Evolutionary conservation across 1,284 basidiomycete species (phyloP).

Genomic region (Microbotryum violaceum): DNA sequence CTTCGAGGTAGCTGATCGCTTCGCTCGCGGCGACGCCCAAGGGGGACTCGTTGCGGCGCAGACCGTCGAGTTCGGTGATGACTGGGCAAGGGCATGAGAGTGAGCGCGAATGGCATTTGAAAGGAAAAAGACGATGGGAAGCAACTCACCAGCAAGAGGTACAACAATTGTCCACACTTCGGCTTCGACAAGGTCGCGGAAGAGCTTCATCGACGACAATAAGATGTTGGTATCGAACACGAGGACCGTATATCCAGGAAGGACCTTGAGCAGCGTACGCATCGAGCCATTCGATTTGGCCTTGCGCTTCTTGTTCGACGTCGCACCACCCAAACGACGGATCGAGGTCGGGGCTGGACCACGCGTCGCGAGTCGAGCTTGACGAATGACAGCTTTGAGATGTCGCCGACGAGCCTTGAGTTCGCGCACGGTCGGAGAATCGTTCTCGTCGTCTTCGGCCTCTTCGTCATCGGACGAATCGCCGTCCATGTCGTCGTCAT

Average conservation of each 20-base stretch:
- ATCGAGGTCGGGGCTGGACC: background rate
- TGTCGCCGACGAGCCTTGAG: slow-evolving; percentile 40
- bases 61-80: slow-evolving; percentile 90
- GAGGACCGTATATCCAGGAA: slow-evolving; percentile 80
- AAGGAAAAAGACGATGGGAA: too few relatives aligned
- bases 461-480: slow-evolving; percentile 31
- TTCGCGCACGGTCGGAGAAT: slow-evolving; percentile 18
- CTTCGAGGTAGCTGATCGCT: slow-evolving; percentile 66
- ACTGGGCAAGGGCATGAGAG: slow-evolving; percentile 44
- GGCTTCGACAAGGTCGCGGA: slow-evolving; percentile 69
- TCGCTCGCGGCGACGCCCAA: slow-evolving; percentile 49
- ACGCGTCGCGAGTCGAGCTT: slow-evolving; percentile 18
- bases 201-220: slow-evolving; percentile 64
- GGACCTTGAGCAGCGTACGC: slow-evolving; percentile 50
- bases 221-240: slow-evolving; percentile 93
- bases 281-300: slow-evolving; percentile 31
- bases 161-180: slow-evolving; percentile 79
- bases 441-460: slow-evolving; percentile 37
- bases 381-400: slow-evolving; percentile 41
- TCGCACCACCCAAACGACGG: slow-evolving; percentile 14
- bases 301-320: slow-evolving; percentile 20
- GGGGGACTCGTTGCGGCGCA: slow-evolving; percentile 54
- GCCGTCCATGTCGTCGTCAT: slow-evolving; percentile 26
- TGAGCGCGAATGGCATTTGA: too few relatives aligned
- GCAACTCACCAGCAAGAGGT: slow-evolving; percentile 57